Evolutionary conservation across 306 rosid genomes (phyloP).

Genomic region (Vigna angularis): DNA sequence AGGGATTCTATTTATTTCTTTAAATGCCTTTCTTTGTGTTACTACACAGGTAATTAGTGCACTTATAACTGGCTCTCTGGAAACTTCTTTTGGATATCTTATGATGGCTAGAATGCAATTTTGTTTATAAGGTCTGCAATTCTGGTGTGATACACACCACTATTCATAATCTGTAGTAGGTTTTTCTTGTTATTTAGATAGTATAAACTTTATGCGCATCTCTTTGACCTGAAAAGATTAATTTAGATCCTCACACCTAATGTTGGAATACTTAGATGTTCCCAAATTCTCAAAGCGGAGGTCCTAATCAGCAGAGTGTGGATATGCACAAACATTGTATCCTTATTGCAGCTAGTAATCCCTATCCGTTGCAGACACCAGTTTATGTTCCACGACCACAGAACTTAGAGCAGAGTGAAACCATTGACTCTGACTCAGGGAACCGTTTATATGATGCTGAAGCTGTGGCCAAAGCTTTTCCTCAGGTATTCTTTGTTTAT

Average conservation of each 20-base stretch:
- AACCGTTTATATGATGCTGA: conserved; percentile 81
- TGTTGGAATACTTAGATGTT: conserved; percentile 74
- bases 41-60: conserved; percentile 1
- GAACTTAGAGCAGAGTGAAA: conserved; percentile 79
- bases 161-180: background rate
- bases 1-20: too few relatives aligned
- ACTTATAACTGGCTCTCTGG: background rate
- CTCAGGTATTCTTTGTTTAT: conserved; percentile 62
- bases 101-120: conserved; percentile 12
- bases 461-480: conserved; percentile 88
- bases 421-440: conserved; percentile 71
- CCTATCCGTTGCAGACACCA: conserved; percentile 90
- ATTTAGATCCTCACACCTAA: conserved; percentile 40
- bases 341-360: conserved; percentile 92
- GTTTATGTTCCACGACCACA: conserved; percentile 77
- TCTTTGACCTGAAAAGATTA: conserved; percentile 19
- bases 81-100: conserved; percentile 22
- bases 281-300: conserved; percentile 71
- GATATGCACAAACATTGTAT: conserved; percentile 88
- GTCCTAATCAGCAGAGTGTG: conserved; percentile 74
- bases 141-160: background rate
- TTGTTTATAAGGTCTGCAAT: conserved; percentile 6
- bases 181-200: conserved; percentile 12
- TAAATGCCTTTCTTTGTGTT: too few relatives aligned
- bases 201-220: conserved; percentile 10